phyloP scores from a whole-genome alignment of 2,329 filamentous ascomycete genomes.

The Ascochyta rabiei region DNA sequence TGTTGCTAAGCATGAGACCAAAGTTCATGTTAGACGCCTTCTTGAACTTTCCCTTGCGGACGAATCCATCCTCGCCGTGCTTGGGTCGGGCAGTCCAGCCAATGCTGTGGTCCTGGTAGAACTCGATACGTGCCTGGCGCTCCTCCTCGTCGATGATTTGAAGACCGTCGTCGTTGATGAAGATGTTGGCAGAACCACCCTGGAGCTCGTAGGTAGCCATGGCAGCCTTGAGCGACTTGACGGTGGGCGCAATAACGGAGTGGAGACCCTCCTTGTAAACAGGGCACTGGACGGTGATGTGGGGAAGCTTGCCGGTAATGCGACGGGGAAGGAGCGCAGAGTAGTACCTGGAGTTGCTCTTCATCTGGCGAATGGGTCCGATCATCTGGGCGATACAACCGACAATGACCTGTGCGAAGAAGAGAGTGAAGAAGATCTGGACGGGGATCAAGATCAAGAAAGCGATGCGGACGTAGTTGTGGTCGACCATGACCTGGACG shows the following conservation, averaged over 20 bases:
- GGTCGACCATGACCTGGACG: slow-evolving; percentile 70
- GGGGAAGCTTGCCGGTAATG: slow-evolving; percentile 66
- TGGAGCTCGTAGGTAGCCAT: slow-evolving; percentile 56
- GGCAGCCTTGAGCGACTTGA: slow-evolving; percentile 74
- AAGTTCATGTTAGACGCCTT: slow-evolving; percentile 74
- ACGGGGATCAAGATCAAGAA: slow-evolving; percentile 71
- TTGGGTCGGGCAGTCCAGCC: slow-evolving; percentile 54
- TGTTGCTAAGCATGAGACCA: slow-evolving; percentile 65
- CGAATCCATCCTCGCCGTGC: slow-evolving; percentile 38
- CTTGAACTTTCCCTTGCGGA: slow-evolving; percentile 39
- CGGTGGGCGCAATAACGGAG: slow-evolving; percentile 74
- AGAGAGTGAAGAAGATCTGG: slow-evolving; percentile 81
- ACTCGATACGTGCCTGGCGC: slow-evolving; percentile 51
- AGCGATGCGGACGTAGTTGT: slow-evolving; percentile 65
- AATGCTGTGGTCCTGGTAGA: slow-evolving; percentile 55
- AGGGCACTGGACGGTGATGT: slow-evolving; percentile 77
- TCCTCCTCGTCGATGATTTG: slow-evolving; percentile 61
- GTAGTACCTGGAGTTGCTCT: slow-evolving; percentile 78
- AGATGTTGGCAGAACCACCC: slow-evolving; percentile 69
- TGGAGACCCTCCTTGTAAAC: slow-evolving; percentile 83
- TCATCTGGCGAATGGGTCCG: slow-evolving; percentile 75
- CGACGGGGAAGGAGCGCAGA: slow-evolving; percentile 71
- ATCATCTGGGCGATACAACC: slow-evolving; percentile 77
- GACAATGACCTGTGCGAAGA: slow-evolving; percentile 80
- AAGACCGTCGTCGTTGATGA: slow-evolving; percentile 70